Evolutionary conservation across 2,329 filamentous ascomycete species (phyloP).

Genomic region (Exophiala sp.): DNA sequence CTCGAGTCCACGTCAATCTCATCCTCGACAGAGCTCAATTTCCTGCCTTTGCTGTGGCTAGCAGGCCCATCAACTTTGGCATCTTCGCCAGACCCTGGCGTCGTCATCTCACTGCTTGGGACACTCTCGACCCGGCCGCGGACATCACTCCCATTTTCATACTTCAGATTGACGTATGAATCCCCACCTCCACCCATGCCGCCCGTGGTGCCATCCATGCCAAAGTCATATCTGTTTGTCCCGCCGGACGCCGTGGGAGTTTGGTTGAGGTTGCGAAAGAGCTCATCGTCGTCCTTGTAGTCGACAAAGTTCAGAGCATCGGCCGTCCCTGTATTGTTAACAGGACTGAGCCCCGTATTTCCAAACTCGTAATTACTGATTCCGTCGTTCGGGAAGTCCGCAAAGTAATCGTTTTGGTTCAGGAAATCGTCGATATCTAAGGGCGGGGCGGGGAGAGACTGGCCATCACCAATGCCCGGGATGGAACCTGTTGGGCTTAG

Average conservation of each 20-base stretch:
- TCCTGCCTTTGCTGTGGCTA: constrained; percentile 15
- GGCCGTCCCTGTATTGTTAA: constrained; percentile 26
- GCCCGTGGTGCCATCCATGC: constrained; percentile 25
- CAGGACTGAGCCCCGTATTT: constrained; percentile 21
- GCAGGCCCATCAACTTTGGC: constrained; percentile 4
- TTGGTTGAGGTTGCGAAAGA: constrained; percentile 39
- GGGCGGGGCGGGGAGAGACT: constrained; percentile 40
- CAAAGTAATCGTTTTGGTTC: constrained; percentile 50
- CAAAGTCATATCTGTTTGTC: constrained; percentile 36
- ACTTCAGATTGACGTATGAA: constrained; percentile 12
- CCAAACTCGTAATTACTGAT: constrained; percentile 27
- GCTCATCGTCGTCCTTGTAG: constrained; percentile 34
- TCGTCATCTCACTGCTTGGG: constrained; percentile 42
- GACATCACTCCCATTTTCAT: constrained; percentile 26
- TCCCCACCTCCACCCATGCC: constrained; percentile 3
- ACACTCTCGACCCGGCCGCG: constrained; percentile 38
- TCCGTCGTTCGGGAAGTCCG: constrained; percentile 33
- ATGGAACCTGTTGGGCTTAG: constrained; percentile 74
- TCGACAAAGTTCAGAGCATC: constrained; percentile 22
- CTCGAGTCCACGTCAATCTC: neutral
- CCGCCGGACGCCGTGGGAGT: constrained; percentile 25
- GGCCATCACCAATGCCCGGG: constrained; percentile 53
- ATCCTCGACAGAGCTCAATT: constrained; percentile 12
- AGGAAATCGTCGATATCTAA: constrained; percentile 56
- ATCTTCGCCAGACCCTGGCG: constrained; percentile 31